Evolutionary conservation across 805 yeast genomes (phyloP).

Genomic region (Nakazawaea holstii): DNA sequence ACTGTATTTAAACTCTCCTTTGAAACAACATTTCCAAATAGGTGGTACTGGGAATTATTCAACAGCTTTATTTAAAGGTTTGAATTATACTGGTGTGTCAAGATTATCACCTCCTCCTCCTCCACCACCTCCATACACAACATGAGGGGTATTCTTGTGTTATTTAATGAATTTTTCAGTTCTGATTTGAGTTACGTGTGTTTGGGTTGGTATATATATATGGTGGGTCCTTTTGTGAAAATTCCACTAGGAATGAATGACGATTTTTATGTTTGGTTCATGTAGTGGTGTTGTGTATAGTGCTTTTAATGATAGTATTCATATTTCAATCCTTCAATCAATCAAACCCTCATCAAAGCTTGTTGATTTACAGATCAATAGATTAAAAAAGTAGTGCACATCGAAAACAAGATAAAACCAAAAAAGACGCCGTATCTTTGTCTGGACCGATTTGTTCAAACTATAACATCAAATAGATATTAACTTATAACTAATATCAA

Average conservation of each 20-base stretch:
- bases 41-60: background rate
- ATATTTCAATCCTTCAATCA: too few relatives aligned
- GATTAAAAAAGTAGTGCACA: too few relatives aligned
- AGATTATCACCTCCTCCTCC: conserved; percentile 6
- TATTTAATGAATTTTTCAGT: background rate
- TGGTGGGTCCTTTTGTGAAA: too few relatives aligned
- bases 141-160: background rate
- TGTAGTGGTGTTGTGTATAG: too few relatives aligned
- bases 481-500: background rate
- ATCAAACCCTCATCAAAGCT: too few relatives aligned
- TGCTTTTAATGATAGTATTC: too few relatives aligned
- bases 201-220: too few relatives aligned
- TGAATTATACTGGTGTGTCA: background rate
- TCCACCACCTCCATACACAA: conserved; percentile 4
- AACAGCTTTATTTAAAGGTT: conserved; percentile 1
- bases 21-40: conserved; percentile 5
- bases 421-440: background rate
- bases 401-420: background rate
- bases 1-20: conserved; percentile 9
- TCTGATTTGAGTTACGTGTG: background rate
- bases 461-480: background rate
- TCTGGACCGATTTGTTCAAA: background rate
- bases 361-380: too few relatives aligned
- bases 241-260: too few relatives aligned
- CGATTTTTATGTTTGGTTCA: too few relatives aligned